Evolutionary conservation across 2,329 filamentous ascomycete species (phyloP).

Genomic region (Ophidiomyces ophidiicola): DNA sequence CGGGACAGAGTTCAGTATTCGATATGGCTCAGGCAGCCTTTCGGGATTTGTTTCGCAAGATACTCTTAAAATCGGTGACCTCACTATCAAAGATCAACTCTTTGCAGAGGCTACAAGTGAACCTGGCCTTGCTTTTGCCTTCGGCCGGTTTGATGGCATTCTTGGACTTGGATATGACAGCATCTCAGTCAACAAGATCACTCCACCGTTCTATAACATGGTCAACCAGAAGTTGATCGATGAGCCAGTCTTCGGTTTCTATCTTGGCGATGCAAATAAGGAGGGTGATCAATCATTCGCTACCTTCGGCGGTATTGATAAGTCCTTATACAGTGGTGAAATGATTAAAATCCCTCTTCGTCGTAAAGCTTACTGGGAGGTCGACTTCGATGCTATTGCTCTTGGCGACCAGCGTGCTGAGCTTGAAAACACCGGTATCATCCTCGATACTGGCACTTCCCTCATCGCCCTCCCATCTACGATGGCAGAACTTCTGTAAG

Average conservation of each 20-base stretch:
- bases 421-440: constrained; percentile 87
- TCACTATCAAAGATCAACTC: constrained; percentile 77
- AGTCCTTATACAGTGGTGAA: constrained; percentile 71
- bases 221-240: constrained; percentile 80
- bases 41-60: constrained; percentile 91
- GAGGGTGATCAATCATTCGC: constrained; percentile 69
- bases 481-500: constrained; percentile 76
- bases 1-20: constrained; percentile 81
- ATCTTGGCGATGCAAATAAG: constrained; percentile 64
- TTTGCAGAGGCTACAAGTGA: constrained; percentile 95
- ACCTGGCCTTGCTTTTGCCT: constrained; percentile 93
- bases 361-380: constrained; percentile 99
- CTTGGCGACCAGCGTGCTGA: constrained; percentile 78
- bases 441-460: constrained; percentile 96
- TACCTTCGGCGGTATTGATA: constrained; percentile 77
- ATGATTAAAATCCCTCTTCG: constrained; percentile 87
- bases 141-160: constrained; percentile 94
- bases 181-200: constrained; percentile 92
- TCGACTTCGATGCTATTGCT: constrained; percentile 82
- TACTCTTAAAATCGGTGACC: constrained; percentile 71
- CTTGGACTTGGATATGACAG: constrained; percentile 87
- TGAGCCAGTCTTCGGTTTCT: constrained; percentile 91
- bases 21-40: constrained; percentile 87
- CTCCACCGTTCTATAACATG: constrained; percentile 95
- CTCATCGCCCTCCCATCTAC: constrained; percentile 87